A percentile compares a stretch with the other conserved stretches of the same genome.
These are phyloP conservation scores for Ambrosia hybrid DNA, from an alignment of 140 eudicot species.

Conservation along the genomic window DNA sequence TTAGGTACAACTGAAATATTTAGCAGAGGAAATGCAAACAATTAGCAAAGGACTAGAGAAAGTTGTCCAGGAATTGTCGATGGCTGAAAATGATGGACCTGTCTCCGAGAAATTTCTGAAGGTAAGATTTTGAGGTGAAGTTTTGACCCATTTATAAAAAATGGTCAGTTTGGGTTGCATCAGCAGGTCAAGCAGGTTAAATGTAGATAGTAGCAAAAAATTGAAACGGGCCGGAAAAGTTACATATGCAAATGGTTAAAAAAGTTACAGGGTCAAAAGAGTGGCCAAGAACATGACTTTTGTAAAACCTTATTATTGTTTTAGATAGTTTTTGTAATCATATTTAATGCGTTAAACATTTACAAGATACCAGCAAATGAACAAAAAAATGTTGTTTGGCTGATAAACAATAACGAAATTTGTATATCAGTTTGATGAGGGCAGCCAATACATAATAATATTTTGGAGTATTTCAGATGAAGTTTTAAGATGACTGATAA, in stretches of 20 bases:
- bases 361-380: neutral
- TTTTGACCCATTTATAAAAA: neutral
- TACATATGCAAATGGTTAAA: neutral
- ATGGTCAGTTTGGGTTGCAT: neutral
- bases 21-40: constrained; percentile 99
- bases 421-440: too few species aligned
- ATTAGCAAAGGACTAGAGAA: constrained; percentile 96
- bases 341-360: neutral
- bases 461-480: too few species aligned
- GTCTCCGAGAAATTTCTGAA: constrained; percentile 69
- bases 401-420: too few species aligned
- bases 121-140: constrained; percentile 42
- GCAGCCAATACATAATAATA: too few species aligned
- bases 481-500: too few species aligned
- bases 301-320: constrained; percentile 6
- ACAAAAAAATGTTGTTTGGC: neutral
- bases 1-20: constrained; percentile 79
- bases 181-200: neutral
- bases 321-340: neutral
- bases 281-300: neutral
- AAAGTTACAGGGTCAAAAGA: neutral
- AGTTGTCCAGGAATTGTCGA: constrained; percentile 92
- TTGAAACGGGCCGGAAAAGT: too few species aligned
- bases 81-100: constrained; percentile 78
- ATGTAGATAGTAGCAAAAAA: neutral